Base-by-base conservation (phyloP, 805 yeast genomes). In the Candida sanyiensis region DNA sequence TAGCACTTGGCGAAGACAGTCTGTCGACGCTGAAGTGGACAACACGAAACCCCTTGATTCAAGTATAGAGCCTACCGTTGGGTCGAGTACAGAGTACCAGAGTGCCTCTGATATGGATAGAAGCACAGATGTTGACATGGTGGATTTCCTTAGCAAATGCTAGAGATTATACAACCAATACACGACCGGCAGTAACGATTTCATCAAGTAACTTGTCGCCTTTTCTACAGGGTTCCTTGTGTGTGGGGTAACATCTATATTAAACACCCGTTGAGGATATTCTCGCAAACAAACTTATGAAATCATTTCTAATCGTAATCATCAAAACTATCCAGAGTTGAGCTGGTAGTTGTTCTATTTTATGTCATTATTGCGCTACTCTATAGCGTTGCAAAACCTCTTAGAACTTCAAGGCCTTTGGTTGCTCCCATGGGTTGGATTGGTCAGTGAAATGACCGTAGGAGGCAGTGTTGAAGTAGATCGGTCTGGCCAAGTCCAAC, bases 391-490 rank as follows among this genome's bases (percentile, higher is more conserved):
- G 9, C 12, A 28, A n/a, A 28, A 28, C 32, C 12, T 21, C 17
- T 30, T 79, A 83, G 47, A 71, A 73, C 54, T 66, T 69, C 66
- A 84, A 77, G 57, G 72, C 70, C 74, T 83, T 87, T 70, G 97
- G 96, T 72, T 85, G 80, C 78, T 93, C 99, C 99, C 99, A 93
- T 60, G 96, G 74, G 81, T 87, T 84, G 63, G 81, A 83, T 77
- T 90, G 99, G 83, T 93, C 86, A 64, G 99, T 93, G 85, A 93
- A 93, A 73, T 93, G 99, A 66, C 99, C 99, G 70, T 93, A 90
- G 42, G 96, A 83, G 59, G 99, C 99, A 58, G 99, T 93, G 83
- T 90, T 84, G 75, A 87, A 80, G 79, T 93, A 93, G 70, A 93
- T 93, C 69, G 99, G 99, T 74, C 96, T 87, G 51, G 98, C 98